Base-by-base conservation (phyloP, 192 early-diverging fungal genomes). In the Coemansia sp. region DNA sequence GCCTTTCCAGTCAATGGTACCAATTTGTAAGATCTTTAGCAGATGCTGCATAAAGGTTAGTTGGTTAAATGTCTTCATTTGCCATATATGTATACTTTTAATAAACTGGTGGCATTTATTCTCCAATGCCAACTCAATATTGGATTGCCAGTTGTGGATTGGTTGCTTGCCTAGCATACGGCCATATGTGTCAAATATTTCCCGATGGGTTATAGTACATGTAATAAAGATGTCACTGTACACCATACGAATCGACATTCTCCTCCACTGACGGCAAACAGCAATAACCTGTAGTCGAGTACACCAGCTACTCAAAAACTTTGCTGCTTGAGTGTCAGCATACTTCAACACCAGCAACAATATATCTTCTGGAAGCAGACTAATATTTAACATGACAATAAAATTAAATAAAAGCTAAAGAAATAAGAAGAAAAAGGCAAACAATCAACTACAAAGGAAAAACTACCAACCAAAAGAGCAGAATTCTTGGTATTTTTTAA, bases 361-460 rank as follows among this genome's bases (percentile, higher is more conserved):
- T 45, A 45, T 45, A 45, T 45, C 43, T n/a, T 45, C 43, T 0
- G 43, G 43, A 17, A 45, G 43, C 12, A 11, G 16, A 6, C 26
- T 29, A 56, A 27, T 12, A 12, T 35, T 29, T 56, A 29, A 23
- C n/a, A 29, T 17, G 0, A 11, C 11, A 53, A 53, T 6, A 19
- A 56, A 45, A 8, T 53, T 26, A 53, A 53, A 53, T 25, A 56
- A 56, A 56, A 25, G 21, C 6, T 9, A 7, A 56, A 56, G n/a
- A n/a, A 56, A 56, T 1, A 10, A 56, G n/a, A 55, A 55, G 53
- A 25, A 2, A 27, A 27, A 27, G 26, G 12, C 3, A 16, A 27
- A 16, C 52, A 27, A 27, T 16, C 17, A 10, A 29, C 29, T 21
- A 21, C 21, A 21, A 21, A 21, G 21, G 21, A 21, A 21, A 21